Percentiles rank a stretch among this genome's conserved stretches.
Evolutionary conservation across 352 stramenopile species (phyloP).

Genomic region (Blastocystis sp.): DNA sequence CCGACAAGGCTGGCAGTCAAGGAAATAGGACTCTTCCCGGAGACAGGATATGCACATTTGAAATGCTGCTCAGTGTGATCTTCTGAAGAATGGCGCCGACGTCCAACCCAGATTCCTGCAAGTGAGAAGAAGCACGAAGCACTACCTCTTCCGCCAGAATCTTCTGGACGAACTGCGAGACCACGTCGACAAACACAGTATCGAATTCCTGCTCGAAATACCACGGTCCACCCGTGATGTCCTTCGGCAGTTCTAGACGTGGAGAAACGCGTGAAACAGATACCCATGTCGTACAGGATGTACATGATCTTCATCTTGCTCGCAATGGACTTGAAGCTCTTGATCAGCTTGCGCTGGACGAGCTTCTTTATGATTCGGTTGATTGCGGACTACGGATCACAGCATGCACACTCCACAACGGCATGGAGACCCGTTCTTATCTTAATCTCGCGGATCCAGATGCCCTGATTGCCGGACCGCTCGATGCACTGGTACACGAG

Average conservation of each 20-base stretch:
- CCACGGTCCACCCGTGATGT: constrained; percentile 98
- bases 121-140: constrained; percentile 78
- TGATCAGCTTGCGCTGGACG: constrained; percentile 93
- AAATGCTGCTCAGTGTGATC: constrained; percentile 65
- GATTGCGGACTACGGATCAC: constrained; percentile 85
- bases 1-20: constrained; percentile 26
- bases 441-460: constrained; percentile 98
- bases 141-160: constrained; percentile 79
- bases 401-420: constrained; percentile 76
- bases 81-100: constrained; percentile 40
- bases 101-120: constrained; percentile 72
- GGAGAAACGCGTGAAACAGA: not conserved
- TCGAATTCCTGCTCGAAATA: constrained; percentile 99
- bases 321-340: constrained; percentile 97
- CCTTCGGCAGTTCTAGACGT: constrained; percentile 87
- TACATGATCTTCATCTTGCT: constrained; percentile 99
- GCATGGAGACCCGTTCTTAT: constrained; percentile 91
- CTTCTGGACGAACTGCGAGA: constrained; percentile 91
- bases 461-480: constrained; percentile 92
- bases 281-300: constrained; percentile 92
- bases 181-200: constrained; percentile 95
- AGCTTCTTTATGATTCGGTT: constrained; percentile 96
- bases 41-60: constrained; percentile 62
- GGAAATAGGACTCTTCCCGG: not conserved
- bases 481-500: constrained; percentile 91